Evolutionary conservation across 1,284 basidiomycete genomes (phyloP), one percentile per base, ranked within the genome.

Genomic region (Ustilago bromivora): DNA sequence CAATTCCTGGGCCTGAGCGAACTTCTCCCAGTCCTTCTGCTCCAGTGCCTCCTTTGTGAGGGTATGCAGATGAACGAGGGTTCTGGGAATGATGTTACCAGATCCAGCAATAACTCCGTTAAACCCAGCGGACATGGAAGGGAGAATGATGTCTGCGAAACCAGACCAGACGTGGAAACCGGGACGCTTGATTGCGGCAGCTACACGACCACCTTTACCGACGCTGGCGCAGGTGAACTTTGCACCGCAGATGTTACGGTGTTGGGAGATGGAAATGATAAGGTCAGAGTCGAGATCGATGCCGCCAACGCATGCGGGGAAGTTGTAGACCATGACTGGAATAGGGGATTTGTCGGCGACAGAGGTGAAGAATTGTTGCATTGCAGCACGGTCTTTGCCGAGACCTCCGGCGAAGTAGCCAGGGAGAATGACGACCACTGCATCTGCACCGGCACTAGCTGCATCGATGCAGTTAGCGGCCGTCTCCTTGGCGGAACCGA

Each of bases 281-380:
- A 94, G 87, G 85, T 95, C 93, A 12, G 93, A 94, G 85, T 93
- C 92, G 63, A 96, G 90, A 85, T 97, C 93, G 77, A 94, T 90
- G 11, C 94, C 94, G 0, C 93, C 65, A 3, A 69, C 88, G 87
- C 85, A 87, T 81, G 80, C 88, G 53, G 95, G 93, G 88, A 94
- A 96, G 85, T 96, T 96, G 88, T 96, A 96, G 67, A 95, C 90
- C 84, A 96, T 91, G 66, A 96, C 90, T 5, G 94, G 94, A 69
- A 96, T 90, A 3, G 93, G 93, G 68, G 92, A 93, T 79, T 91
- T 91, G 79, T 91, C 89, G 17, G 92, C 88, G 32, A 95, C 90
- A 77, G 94, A 92, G 40, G 89, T 88, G 88, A 90, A 96, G 87
- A 92, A 95, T 6, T 90, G 89, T 87, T 92, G 93, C 80, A 96